These are phyloP conservation scores for Nepenthes alata DNA, from an alignment of 179 eudicot genomes.

Conservation along the genomic window DNA sequence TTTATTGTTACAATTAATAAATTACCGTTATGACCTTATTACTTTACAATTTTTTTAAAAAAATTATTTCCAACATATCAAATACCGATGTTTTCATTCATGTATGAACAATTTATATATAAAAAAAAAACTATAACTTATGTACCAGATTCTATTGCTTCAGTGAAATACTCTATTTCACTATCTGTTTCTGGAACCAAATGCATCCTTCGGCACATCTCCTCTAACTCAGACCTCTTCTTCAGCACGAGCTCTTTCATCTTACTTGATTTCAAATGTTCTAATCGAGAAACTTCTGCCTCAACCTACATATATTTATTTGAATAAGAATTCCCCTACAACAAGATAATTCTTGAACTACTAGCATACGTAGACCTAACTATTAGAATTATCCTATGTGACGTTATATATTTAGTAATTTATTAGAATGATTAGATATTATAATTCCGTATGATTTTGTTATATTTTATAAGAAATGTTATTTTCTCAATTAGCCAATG, in stretches of 20 bases:
- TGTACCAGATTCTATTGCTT: slow-evolving; percentile 77
- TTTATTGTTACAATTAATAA: too few species aligned
- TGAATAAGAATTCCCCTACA: background rate
- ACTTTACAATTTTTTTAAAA: too few species aligned
- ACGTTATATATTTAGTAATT: too few species aligned
- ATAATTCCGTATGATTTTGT: too few species aligned
- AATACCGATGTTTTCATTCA: too few species aligned
- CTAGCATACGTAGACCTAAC: background rate
- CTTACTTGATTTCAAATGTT: slow-evolving; percentile 83
- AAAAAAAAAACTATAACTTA: background rate
- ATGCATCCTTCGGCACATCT: slow-evolving; percentile 71
- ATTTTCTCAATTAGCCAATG: too few species aligned
- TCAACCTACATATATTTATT: slow-evolving; percentile 45
- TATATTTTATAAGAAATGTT: too few species aligned
- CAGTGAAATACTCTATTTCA: slow-evolving; percentile 39
- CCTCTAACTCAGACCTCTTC: slow-evolving; percentile 80
- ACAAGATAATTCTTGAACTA: background rate
- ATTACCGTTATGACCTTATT: too few species aligned
- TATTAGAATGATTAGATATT: too few species aligned
- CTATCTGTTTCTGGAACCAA: slow-evolving; percentile 49
- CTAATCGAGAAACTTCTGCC: slow-evolving; percentile 72
- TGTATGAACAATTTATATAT: too few species aligned
- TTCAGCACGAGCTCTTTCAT: slow-evolving; percentile 87
- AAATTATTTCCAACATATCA: too few species aligned
- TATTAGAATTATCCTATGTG: too few species aligned